These are phyloP conservation scores for Corymbia calophylla DNA, from an alignment of 441 rosid species.

Conservation along the genomic window DNA sequence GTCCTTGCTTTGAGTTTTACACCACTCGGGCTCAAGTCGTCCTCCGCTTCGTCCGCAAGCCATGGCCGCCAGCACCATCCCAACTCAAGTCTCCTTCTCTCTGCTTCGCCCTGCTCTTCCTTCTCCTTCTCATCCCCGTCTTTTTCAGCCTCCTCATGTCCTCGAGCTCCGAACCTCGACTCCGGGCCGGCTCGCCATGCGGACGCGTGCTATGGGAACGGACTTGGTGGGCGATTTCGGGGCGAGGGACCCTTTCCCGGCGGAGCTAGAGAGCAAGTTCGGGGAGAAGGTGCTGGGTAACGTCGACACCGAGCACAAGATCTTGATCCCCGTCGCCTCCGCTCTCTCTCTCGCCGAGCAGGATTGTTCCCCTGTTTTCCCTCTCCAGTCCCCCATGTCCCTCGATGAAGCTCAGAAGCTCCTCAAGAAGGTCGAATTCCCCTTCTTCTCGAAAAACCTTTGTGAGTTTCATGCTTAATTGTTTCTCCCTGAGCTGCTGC, in stretches of 20 bases:
- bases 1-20: not conserved
- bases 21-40: not conserved
- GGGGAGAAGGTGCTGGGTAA: conserved; percentile 74
- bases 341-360: conserved; percentile 74
- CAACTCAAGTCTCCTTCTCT: conserved; percentile 8
- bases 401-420: conserved; percentile 48
- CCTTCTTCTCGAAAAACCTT: not conserved
- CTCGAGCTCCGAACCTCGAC: not conserved
- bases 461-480: not conserved
- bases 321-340: conserved; percentile 63
- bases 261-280: conserved; percentile 69
- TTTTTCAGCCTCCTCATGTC: not conserved
- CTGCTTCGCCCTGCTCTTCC: conserved; percentile 9
- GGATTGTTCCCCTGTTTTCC: conserved; percentile 53
- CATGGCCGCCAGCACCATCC: not conserved
- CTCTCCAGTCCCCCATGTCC: conserved; percentile 58
- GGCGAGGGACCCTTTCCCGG: conserved; percentile 85
- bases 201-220: conserved; percentile 20
- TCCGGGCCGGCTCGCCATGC: conserved; percentile 1
- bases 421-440: conserved; percentile 51
- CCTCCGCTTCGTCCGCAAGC: not conserved
- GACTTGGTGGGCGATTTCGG: conserved; percentile 76
- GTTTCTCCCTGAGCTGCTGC: not conserved
- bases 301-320: conserved; percentile 67
- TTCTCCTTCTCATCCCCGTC: not conserved